phyloP scores from a whole-genome alignment of 1,284 basidiomycete genomes.

The Fomitopsis palustris region DNA sequence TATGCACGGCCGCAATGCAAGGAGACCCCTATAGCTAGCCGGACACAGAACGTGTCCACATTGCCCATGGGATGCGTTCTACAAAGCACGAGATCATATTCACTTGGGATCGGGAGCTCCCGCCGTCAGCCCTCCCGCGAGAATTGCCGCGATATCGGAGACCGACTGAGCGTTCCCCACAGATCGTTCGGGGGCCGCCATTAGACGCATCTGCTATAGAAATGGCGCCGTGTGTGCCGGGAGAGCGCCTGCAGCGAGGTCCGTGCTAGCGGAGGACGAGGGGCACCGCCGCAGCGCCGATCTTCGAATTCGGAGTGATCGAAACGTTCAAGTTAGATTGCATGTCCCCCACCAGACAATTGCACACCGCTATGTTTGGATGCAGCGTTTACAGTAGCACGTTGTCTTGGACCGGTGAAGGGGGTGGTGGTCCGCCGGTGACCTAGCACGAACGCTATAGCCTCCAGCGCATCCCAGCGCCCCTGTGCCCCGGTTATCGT shows the following conservation, averaged over 20 bases:
- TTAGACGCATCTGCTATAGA: background rate
- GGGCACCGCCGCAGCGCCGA: background rate
- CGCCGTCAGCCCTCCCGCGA: background rate
- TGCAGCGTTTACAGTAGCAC: too few relatives aligned
- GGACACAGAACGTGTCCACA: too few relatives aligned
- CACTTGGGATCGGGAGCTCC: too few relatives aligned
- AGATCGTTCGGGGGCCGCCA: background rate
- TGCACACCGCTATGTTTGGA: too few relatives aligned
- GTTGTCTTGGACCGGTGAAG: background rate
- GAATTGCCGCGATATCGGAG: background rate
- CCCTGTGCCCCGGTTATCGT: too few relatives aligned
- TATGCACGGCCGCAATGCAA: too few relatives aligned
- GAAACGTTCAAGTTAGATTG: background rate
- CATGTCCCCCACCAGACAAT: background rate
- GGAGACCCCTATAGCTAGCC: too few relatives aligned
- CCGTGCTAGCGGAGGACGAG: background rate
- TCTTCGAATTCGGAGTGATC: slow-evolving; percentile 1
- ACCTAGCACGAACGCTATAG: background rate
- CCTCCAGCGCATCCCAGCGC: background rate
- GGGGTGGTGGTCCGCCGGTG: background rate
- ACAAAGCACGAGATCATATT: background rate
- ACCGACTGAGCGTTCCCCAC: background rate
- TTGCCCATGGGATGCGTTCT: background rate
- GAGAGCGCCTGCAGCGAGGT: background rate
- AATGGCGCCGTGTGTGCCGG: background rate